Base-by-base conservation (phyloP, 1,284 basidiomycete species). In the Papiliotrema flavescens region DNA sequence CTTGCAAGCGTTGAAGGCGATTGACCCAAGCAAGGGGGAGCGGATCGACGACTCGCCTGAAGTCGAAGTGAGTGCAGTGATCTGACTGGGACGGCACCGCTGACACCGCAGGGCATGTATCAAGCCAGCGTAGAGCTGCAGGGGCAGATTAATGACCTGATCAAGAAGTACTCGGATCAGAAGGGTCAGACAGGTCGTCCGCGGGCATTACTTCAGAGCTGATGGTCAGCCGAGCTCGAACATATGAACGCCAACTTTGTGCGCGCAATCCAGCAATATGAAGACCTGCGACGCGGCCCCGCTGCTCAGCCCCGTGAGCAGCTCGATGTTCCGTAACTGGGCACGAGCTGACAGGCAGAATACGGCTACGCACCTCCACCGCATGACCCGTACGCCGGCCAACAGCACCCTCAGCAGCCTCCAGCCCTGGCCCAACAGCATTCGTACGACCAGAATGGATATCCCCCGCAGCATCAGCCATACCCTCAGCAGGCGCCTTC, bases 31-130 rank as follows among this genome's bases (percentile, higher is more conserved):
- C 0, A 84, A 84, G 58, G 78, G 77, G 17, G 90, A 94, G 68
- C 90, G 90, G 67, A 78, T 98, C 42, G 92, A 94, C 1, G 91
- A 96, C 69, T 88, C 93, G 54, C 92, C 97, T 60, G 95, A 98
- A 69, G 87, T 98, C 48, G 90, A 95, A 80, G 89, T 88, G 51
- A 61, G 76, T 50, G 6, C 35, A 8, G 22, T 17, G 23, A 15
- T 28, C 44, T 28, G 3, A 22, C 9, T 36, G 8, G 4, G 7
- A 9, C 34, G 9, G 19, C 17, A 1, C 35, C n/a, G 1, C 14
- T 44, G 28, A 22, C 42, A 22, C 15, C n/a, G 23, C 28, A 91
- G 86, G 93, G 96, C 70, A 77, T 98, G 52, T 98, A 98, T 76
- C 85, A 92, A 56, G 84, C 85, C 15, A 88, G 88, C 65, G 91